Conservation (phyloP, 2,329 filamentous ascomycete species). For the Cladosporium sp. region DNA sequence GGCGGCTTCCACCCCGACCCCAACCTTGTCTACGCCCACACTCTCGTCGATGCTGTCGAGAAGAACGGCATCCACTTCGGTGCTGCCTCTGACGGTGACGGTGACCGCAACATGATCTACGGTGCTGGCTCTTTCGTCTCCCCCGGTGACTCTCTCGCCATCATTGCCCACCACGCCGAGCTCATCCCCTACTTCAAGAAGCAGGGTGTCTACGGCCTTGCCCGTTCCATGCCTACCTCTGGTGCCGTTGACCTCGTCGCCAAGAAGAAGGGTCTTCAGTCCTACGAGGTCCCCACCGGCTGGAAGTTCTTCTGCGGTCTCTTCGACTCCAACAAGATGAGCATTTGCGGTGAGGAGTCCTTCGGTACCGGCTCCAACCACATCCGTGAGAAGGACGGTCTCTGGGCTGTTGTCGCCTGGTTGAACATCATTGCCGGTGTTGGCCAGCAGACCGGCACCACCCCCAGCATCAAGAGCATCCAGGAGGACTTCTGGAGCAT, state of each 20-base stretch:
- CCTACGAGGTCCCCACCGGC: constrained; percentile 95
- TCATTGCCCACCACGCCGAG: constrained; percentile 94
- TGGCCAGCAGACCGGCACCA: constrained; percentile 72
- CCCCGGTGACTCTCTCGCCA: constrained; percentile 92
- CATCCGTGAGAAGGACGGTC: constrained; percentile 96
- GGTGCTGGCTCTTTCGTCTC: constrained; percentile 95
- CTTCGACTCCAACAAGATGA: constrained; percentile 91
- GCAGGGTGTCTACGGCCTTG: constrained; percentile 90
- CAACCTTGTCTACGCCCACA: constrained; percentile 95
- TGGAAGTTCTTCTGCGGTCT: constrained; percentile 99
- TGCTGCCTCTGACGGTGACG: constrained; percentile 92
- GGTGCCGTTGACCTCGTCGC: constrained; percentile 94
- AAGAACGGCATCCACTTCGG: constrained; percentile 90
- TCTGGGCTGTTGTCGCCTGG: constrained; percentile 97
- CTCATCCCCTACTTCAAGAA: constrained; percentile 98
- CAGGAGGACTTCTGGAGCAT: constrained; percentile 95
- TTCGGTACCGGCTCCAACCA: constrained; percentile 98
- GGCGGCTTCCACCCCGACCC: constrained; percentile 96
- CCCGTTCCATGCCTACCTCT: constrained; percentile 95
- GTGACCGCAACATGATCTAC: constrained; percentile 99
- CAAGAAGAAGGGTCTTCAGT: constrained; percentile 83
- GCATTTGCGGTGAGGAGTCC: constrained; percentile 97
- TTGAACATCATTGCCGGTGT: constrained; percentile 97
- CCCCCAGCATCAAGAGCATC: constrained; percentile 90
- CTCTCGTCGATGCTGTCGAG: constrained; percentile 88